Evolutionary conservation across 805 yeast genomes (phyloP), one percentile per base, ranked within the genome.

Genomic region (Danielia oregonensis): DNA sequence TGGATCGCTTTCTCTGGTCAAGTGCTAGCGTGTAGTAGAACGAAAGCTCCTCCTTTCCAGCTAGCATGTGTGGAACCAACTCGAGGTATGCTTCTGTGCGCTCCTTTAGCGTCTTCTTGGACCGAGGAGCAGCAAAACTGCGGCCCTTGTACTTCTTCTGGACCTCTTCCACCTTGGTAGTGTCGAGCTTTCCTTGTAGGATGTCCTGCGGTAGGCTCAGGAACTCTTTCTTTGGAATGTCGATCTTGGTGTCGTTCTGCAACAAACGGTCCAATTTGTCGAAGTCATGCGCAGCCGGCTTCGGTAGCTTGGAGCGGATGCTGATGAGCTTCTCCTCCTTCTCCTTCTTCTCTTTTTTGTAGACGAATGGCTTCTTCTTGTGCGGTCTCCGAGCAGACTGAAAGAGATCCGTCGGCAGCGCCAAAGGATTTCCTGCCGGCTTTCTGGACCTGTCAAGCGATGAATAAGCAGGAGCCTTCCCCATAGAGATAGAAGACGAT

Each of bases 21-120:
- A 66, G 63, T 0, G 88, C 87, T 17, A 65, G 42, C 2, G 57
- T 58, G 46, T 78, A 79, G 50, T 67, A 79, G 24, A 55, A 52
- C 1, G 85, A 79, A 9, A 63, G 55, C 1, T 53, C 46, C 13
- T 37, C 44, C 9, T 61, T 40, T 3, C 78, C 82, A 1, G 61
- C 52, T n/a, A 76, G 53, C 14, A 77, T 57, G 9, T 49, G 44
- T 1, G 68, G 66, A 1, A 75, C 53, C 4, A 63, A 39, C 16
- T 59, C 54, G 13, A 37, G 28, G 21, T 26, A 35, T 10, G 61
- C 53, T 16, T 53, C 43, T 2, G 59, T 52, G 30, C 58, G 53
- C 3, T 34, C 22, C 12, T 54, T 38, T 11, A 76, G 39, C 26
- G 53, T 59, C 7, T 41, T 42, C 15, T 58, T 53, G 12, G 63